phyloP scores from a whole-genome alignment of 768 basidiomycete genomes.

The Megacollybia marginata region DNA sequence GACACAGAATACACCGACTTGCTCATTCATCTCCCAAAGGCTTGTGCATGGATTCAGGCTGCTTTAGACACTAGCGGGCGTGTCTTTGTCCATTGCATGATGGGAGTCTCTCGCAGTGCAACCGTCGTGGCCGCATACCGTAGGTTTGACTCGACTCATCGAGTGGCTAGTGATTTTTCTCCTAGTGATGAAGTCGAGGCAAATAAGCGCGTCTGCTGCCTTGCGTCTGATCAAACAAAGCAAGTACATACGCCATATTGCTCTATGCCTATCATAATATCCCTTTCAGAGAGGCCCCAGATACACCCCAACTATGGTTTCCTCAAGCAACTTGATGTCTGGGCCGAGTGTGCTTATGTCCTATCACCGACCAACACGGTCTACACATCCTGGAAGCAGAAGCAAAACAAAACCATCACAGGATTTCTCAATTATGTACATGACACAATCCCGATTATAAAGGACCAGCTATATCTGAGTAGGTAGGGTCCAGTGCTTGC shows the following conservation, averaged over 20 bases:
- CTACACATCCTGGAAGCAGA: slow-evolving; percentile 55
- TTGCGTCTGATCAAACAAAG: slow-evolving; percentile 42
- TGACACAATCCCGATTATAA: slow-evolving; percentile 46
- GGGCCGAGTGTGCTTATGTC: slow-evolving; percentile 41
- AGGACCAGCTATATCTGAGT: slow-evolving; percentile 41
- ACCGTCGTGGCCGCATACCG: slow-evolving; percentile 52
- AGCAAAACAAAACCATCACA: slow-evolving; percentile 44
- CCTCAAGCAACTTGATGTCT: slow-evolving; percentile 50
- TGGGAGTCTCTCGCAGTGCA: slow-evolving; percentile 66
- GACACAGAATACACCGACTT: slow-evolving; percentile 46
- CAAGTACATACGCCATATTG: slow-evolving; percentile 15
- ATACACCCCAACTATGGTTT: slow-evolving; percentile 48
- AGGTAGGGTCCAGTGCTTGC: slow-evolving; percentile 26
- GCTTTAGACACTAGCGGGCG: slow-evolving; percentile 46
- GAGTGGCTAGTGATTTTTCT: not conserved
- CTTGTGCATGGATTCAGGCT: slow-evolving; percentile 55
- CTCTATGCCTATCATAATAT: not conserved
- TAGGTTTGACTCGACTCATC: slow-evolving; percentile 21
- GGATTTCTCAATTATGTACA: slow-evolving; percentile 42
- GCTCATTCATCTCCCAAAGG: slow-evolving; percentile 53
- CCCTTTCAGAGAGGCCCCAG: slow-evolving; percentile 26
- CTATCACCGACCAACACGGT: slow-evolving; percentile 31
- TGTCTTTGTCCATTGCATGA: slow-evolving; percentile 66
- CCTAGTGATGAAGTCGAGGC: slow-evolving; percentile 43
- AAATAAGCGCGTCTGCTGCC: slow-evolving; percentile 34